Conservation (phyloP, 2,329 filamentous ascomycete genomes). For the Aureobasidium sp. region DNA sequence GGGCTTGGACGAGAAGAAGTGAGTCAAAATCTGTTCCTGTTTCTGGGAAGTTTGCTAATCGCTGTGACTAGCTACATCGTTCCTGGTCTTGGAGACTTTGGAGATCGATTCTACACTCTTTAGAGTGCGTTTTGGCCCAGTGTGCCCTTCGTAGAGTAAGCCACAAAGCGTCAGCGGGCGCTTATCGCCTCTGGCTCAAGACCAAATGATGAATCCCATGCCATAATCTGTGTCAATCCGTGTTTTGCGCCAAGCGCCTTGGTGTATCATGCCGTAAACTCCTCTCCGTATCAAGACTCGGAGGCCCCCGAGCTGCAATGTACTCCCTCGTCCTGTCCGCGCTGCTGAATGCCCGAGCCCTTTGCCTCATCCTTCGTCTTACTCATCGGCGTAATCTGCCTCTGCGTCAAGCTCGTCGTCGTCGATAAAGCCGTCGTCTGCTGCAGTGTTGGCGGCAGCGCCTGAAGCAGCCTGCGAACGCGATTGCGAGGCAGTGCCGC, state of each 20-base stretch:
- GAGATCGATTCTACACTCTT: conserved; percentile 90
- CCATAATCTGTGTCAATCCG: neutral
- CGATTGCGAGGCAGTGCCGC: conserved; percentile 10
- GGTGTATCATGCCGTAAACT: conserved; percentile 10
- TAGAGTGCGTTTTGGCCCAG: conserved; percentile 31
- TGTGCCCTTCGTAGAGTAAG: neutral
- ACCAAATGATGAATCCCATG: conserved; percentile 4
- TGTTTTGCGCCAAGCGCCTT: neutral
- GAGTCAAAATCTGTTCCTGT: conserved; percentile 28
- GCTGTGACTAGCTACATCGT: conserved; percentile 69
- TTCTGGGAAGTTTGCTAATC: conserved; percentile 23
- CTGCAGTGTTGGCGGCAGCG: conserved; percentile 21
- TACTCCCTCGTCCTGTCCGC: neutral
- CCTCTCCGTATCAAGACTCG: conserved; percentile 5
- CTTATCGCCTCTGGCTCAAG: neutral
- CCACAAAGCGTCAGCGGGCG: neutral
- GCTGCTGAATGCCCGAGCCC: neutral
- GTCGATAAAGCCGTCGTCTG: conserved; percentile 27
- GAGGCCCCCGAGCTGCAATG: neutral
- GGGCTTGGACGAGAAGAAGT: conserved; percentile 98
- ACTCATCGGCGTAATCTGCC: conserved; percentile 26
- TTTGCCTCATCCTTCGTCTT: neutral
- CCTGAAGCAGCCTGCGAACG: conserved; percentile 8
- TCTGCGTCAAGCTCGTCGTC: conserved; percentile 27
- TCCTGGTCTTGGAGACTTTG: conserved; percentile 89